Conservation (phyloP, 441 rosid species). For the Codiaeum variegatum region DNA sequence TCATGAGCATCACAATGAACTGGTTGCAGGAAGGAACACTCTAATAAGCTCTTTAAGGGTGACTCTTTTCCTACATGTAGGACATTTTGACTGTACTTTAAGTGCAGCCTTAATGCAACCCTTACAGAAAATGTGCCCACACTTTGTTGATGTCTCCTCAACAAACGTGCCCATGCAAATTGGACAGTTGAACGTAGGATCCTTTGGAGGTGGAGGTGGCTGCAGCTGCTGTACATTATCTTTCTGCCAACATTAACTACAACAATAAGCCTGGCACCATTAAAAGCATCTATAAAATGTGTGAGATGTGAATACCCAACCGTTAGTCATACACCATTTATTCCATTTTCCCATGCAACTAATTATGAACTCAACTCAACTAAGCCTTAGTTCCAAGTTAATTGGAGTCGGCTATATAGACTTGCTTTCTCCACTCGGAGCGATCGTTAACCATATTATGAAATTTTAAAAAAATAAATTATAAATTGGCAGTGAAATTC, state of each 20-base stretch:
- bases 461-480: background rate
- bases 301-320: background rate
- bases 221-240: constrained; percentile 27
- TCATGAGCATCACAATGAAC: constrained; percentile 33
- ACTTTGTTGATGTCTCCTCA: constrained; percentile 78
- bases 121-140: constrained; percentile 95
- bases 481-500: background rate
- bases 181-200: constrained; percentile 77
- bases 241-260: constrained; percentile 34
- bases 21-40: constrained; percentile 79
- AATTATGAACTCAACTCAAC: background rate
- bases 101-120: constrained; percentile 65
- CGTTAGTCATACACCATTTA: background rate
- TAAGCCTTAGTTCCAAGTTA: too few relatives aligned
- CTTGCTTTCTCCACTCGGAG: too few relatives aligned
- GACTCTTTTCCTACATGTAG: constrained; percentile 77
- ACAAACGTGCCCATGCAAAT: constrained; percentile 75
- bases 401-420: too few relatives aligned
- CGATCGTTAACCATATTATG: too few relatives aligned
- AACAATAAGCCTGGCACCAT: constrained; percentile 4
- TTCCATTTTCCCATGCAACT: background rate
- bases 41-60: constrained; percentile 59
- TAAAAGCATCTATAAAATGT: background rate
- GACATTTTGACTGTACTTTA: constrained; percentile 61
- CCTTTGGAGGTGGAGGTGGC: constrained; percentile 45